Conservation (phyloP, 2,329 filamentous ascomycete species). For the Colletotrichum tabaci region DNA sequence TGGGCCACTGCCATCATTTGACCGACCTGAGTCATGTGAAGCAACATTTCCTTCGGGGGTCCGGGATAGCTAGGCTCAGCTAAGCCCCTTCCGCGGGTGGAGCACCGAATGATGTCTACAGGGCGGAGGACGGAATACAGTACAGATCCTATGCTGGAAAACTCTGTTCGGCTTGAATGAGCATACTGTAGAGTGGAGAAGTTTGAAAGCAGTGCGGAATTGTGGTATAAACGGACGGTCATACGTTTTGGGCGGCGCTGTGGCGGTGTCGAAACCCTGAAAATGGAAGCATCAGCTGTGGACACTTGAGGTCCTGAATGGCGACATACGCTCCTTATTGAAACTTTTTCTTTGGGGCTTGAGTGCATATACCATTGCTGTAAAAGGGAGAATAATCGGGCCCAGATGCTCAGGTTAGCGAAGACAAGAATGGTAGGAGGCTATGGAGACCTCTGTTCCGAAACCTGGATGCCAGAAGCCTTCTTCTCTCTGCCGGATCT, state of each 20-base stretch:
- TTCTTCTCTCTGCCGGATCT: neutral
- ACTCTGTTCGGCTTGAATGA: constrained; percentile 16
- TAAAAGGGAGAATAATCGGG: constrained; percentile 17
- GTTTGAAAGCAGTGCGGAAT: neutral
- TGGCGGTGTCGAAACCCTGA: neutral
- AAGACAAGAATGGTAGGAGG: constrained; percentile 22
- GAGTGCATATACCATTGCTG: constrained; percentile 22
- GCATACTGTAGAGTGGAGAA: neutral
- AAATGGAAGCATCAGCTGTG: neutral
- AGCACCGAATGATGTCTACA: neutral
- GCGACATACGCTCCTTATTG: neutral
- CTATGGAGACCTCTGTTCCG: neutral
- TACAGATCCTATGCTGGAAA: neutral
- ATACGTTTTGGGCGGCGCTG: neutral
- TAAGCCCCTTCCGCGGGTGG: neutral
- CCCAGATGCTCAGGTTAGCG: constrained; percentile 3
- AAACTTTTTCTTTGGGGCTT: neutral
- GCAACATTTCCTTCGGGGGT: neutral
- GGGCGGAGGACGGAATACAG: too few species aligned
- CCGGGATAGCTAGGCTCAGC: neutral
- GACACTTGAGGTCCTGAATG: neutral
- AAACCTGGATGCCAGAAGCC: neutral
- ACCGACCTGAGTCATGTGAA: constrained; percentile 5
- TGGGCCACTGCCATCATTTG: neutral
- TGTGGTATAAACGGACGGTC: constrained; percentile 9